phyloP scores from a whole-genome alignment of 78 protist species.

The Chrysochromulina parva region DNA sequence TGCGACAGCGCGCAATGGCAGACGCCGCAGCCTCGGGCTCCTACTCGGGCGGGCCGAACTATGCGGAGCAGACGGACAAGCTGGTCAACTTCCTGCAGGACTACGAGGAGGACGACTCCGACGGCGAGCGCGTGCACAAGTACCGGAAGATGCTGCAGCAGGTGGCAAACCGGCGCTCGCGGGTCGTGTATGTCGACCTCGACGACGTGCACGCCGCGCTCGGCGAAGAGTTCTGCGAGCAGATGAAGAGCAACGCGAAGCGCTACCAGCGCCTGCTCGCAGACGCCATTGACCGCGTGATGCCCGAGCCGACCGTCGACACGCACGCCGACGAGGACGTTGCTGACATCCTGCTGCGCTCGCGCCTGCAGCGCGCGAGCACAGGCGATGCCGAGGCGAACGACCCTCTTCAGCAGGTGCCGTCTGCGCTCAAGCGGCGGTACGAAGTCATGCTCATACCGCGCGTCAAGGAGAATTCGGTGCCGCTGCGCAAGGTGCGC shows the following conservation, averaged over 20 bases:
- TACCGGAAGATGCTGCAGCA: background rate
- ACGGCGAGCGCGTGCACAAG: background rate
- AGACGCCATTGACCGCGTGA: slow-evolving; percentile 12
- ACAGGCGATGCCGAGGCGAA: background rate
- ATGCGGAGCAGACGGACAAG: background rate
- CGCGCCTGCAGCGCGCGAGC: background rate
- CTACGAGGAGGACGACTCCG: background rate
- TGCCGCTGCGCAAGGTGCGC: background rate
- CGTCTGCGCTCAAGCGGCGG: background rate
- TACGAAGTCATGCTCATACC: background rate
- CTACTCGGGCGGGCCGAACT: background rate
- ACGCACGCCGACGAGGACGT: background rate
- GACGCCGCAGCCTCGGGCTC: too few species aligned
- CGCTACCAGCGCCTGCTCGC: slow-evolving; percentile 16
- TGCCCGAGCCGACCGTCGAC: slow-evolving; percentile 11
- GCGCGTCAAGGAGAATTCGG: background rate
- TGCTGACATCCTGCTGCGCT: background rate
- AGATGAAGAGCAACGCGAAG: background rate
- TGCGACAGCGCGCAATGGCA: too few species aligned
- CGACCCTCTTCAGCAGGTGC: background rate
- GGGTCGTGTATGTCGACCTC: slow-evolving; percentile 16
- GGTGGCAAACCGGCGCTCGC: slow-evolving; percentile 19
- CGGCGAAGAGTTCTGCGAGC: background rate
- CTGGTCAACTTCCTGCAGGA: background rate
- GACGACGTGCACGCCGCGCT: background rate